Conservation (phyloP, 2,329 filamentous ascomycete species). For the Fusarium acutatum region DNA sequence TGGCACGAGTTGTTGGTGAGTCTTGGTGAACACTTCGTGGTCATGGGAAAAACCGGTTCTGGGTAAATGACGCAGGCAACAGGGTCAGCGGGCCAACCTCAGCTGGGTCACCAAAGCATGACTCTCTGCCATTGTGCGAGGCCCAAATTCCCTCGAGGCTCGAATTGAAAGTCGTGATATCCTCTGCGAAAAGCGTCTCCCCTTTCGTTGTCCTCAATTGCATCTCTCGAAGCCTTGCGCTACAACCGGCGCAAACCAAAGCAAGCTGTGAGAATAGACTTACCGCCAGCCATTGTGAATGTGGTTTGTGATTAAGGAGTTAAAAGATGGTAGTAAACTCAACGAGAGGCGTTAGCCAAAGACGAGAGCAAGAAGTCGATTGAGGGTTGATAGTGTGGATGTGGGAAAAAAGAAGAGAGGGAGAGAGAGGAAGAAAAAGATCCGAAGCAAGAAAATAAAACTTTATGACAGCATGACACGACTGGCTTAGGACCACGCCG, state of each 20-base stretch:
- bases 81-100: conserved; percentile 13
- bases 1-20: conserved; percentile 12
- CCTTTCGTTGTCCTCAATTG: conserved; percentile 30
- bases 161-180: conserved; percentile 6
- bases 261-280: conserved; percentile 40
- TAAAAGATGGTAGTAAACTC: conserved; percentile 22
- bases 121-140: background rate
- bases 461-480: conserved; percentile 54
- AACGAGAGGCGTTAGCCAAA: conserved; percentile 31
- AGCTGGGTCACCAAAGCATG: background rate
- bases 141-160: background rate
- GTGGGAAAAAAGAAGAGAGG: conserved; percentile 21
- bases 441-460: conserved; percentile 43
- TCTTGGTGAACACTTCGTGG: conserved; percentile 19
- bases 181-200: conserved; percentile 1
- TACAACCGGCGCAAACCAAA: conserved; percentile 15
- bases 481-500: conserved; percentile 4
- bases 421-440: conserved; percentile 36
- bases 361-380: conserved; percentile 13
- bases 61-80: conserved; percentile 48
- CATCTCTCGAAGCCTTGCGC: conserved; percentile 5
- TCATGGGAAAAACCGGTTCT: conserved; percentile 22
- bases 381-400: conserved; percentile 20
- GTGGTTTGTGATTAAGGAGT: conserved; percentile 33
- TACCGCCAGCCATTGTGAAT: conserved; percentile 57